Conservation (phyloP, 2,329 filamentous ascomycete species). For the Gaeumannomyces sp. region DNA sequence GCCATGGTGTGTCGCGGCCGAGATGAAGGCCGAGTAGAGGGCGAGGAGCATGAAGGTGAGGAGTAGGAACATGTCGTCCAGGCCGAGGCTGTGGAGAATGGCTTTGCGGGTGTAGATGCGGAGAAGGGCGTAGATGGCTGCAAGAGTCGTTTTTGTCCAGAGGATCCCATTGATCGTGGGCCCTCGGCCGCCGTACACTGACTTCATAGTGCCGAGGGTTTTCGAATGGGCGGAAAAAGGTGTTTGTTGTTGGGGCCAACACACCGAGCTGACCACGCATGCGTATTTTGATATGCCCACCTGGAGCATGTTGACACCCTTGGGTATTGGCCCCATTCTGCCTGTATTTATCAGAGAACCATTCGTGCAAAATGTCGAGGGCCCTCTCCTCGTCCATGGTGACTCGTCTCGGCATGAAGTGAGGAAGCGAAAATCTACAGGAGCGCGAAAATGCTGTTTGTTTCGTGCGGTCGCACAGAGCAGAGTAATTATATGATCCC, state of each 20-base stretch:
- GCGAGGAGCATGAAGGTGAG: neutral
- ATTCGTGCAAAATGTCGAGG: neutral
- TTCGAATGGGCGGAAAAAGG: neutral
- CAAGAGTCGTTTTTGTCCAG: neutral
- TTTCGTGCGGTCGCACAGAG: neutral
- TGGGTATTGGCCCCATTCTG: no score
- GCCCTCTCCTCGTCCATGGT: no score
- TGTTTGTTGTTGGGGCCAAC: no score
- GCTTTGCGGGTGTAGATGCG: neutral
- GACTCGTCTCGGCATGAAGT: neutral
- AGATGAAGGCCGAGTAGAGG: neutral
- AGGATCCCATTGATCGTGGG: neutral
- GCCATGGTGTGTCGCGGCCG: neutral
- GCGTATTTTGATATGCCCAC: no score
- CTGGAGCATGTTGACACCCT: no score
- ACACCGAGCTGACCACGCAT: no score
- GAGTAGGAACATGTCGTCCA: neutral
- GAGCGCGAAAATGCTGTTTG: neutral
- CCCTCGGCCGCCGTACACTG: neutral
- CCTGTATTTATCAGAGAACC: no score
- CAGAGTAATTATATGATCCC: neutral
- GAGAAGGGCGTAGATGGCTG: neutral
- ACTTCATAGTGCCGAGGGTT: neutral
- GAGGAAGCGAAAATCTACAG: neutral
- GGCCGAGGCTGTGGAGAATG: neutral